Base-by-base conservation (phyloP, 202 grass and related monocot species). In the Dendrocalamus latiflorus region DNA sequence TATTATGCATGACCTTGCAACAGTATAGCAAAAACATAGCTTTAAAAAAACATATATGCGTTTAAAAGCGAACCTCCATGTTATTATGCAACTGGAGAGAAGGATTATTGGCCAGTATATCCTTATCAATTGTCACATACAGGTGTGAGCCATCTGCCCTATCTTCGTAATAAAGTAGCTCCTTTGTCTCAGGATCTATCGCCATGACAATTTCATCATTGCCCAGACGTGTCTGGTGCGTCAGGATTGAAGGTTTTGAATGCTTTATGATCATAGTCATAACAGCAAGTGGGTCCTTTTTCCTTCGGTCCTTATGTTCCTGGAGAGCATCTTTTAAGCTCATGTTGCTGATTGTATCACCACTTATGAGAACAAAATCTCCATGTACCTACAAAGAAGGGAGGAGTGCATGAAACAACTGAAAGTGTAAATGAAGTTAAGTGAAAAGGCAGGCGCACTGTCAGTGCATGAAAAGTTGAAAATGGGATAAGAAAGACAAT, bases 231-330 rank as follows among this genome's bases (percentile, higher is more conserved):
- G 96, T 90, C 72, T 93, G 89, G 54, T 90, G 88, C 0, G 89
- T 95, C 47, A 95, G 65, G 48, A 67, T 81, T 69, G 86, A 88
- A 76, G 91, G 87, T 85, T 95, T 98, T 43, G 96, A 93, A 64
- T 86, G 83, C 70, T 95, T 93, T 69, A 98, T 86, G 72, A 98
- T 86, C 87, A 95, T 98, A 51, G 96, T 98, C 93, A 98, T 98
- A 60, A 98, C 81, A 85, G 96, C 90, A 86, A 93, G 89, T 7
- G 87, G 93, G 69, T 92, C 93, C 24, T 89, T 93, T 91, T 95
- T 95, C 81, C 90, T 88, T 76, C 91, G 86, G 62, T 99, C 96
- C 83, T 92, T 93, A 72, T 99, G 96, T 76, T 91, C 89, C 53
- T 94, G 91, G 42, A 99, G 85, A 53, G 89, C 91, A 28, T 91